A percentile compares a stretch with the other conserved stretches of the same genome.
These are phyloP conservation scores for Quercus ilex DNA, from an alignment of 306 rosid genomes.

Conservation along the genomic window DNA sequence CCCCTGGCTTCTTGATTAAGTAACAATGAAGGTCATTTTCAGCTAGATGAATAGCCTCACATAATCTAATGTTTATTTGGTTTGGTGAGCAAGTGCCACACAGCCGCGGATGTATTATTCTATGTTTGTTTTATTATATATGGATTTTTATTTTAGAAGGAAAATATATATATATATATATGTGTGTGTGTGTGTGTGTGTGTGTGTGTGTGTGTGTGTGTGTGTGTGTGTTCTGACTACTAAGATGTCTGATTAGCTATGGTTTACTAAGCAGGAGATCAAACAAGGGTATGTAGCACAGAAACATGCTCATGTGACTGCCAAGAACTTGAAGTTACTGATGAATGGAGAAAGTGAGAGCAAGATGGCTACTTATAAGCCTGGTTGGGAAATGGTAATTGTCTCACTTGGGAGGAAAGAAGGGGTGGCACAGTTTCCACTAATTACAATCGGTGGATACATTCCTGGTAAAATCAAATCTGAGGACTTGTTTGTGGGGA, in stretches of 20 bases:
- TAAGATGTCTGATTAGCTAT: background rate
- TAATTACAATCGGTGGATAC: slow-evolving; percentile 54
- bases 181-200: accelerated
- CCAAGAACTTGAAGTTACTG: slow-evolving; percentile 55
- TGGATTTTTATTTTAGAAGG: background rate
- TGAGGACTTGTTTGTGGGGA: slow-evolving; percentile 78
- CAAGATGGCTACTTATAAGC: slow-evolving; percentile 37
- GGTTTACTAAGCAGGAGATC: slow-evolving; percentile 45
- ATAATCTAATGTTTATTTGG: background rate
- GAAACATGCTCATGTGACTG: slow-evolving; percentile 59
- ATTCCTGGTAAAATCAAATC: slow-evolving; percentile 68
- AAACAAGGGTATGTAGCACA: slow-evolving; percentile 78
- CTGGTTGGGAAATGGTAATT: slow-evolving; percentile 43
- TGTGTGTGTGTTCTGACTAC: background rate
- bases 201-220: no score
- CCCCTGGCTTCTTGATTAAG: background rate
- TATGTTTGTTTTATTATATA: background rate
- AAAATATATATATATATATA: background rate
- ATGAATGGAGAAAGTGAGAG: slow-evolving; percentile 45
- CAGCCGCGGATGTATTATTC: background rate
- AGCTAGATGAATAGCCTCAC: background rate
- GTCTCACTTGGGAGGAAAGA: slow-evolving; percentile 74
- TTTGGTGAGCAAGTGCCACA: background rate
- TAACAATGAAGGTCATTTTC: background rate
- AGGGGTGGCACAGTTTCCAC: slow-evolving; percentile 67